Evolutionary conservation across 2,329 filamentous ascomycete genomes (phyloP).

Genomic region (Scytalidium sp.): DNA sequence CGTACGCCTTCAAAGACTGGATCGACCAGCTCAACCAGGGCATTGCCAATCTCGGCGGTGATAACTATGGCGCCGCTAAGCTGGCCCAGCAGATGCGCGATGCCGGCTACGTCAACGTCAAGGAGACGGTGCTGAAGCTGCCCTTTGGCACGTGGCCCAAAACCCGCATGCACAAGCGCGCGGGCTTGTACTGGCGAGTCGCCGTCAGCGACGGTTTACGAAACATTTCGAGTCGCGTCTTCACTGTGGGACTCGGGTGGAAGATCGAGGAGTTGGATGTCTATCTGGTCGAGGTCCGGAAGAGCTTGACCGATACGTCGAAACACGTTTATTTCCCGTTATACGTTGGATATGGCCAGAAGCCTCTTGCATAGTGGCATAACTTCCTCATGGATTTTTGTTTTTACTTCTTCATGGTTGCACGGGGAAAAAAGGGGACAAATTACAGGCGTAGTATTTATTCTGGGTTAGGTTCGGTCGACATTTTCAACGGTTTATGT

Average conservation of each 20-base stretch:
- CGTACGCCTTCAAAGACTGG: conserved; percentile 23
- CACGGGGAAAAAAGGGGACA: too few relatives aligned
- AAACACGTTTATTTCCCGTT: conserved; percentile 2
- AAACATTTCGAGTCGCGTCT: neutral
- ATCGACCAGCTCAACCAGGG: conserved; percentile 14
- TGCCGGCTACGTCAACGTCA: conserved; percentile 54
- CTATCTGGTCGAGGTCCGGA: conserved; percentile 1
- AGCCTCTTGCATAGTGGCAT: neutral
- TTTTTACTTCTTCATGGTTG: neutral
- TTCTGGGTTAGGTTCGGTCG: too few relatives aligned
- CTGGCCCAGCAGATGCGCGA: conserved; percentile 29
- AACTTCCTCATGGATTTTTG: neutral
- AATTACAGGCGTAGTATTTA: too few relatives aligned
- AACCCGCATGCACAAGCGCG: conserved; percentile 20
- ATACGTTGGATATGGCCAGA: conserved; percentile 4
- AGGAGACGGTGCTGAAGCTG: conserved; percentile 49
- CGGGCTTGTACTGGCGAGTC: conserved; percentile 15
- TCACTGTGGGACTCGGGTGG: conserved; percentile 2
- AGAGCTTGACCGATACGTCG: neutral
- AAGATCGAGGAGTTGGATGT: conserved; percentile 1
- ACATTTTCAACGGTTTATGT: too few relatives aligned
- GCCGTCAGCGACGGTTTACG: conserved; percentile 7
- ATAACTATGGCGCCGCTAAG: conserved; percentile 19
- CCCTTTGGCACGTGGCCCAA: conserved; percentile 54
- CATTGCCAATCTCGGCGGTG: conserved; percentile 15